A percentile compares a stretch with the other conserved stretches of the same genome.
These are phyloP conservation scores for Dryas alaskensis DNA, from an alignment of 306 rosid genomes.

Conservation along the genomic window DNA sequence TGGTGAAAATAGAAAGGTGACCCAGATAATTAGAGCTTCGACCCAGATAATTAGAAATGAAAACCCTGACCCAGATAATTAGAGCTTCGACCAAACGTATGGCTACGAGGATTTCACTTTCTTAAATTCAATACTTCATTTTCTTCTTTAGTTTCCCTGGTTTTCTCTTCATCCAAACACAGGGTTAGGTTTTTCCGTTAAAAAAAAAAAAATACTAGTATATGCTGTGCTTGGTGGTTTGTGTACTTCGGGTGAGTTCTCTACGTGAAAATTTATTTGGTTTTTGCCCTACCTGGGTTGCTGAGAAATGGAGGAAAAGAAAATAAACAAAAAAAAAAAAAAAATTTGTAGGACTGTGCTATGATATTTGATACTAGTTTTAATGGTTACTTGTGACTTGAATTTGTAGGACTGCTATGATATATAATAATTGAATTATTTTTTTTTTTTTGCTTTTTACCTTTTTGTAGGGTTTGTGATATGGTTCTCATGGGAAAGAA, in stretches of 20 bases:
- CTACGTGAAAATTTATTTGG: no score
- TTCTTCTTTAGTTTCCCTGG: not conserved
- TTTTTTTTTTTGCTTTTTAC: not conserved
- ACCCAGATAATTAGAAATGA: not conserved
- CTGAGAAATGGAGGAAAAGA: not conserved
- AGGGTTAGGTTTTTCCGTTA: not conserved
- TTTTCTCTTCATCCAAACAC: not conserved
- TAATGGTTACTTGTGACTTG: not conserved
- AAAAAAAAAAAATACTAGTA: no score
- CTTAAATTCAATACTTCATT: not conserved
- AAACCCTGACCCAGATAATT: not conserved
- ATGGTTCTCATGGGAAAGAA: conserved; percentile 26
- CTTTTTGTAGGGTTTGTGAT: conserved; percentile 35
- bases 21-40: not conserved
- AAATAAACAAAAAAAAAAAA: no score
- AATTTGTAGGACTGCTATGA: not conserved
- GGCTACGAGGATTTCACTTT: not conserved
- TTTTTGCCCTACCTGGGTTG: not conserved
- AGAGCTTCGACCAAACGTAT: not conserved
- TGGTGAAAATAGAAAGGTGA: not conserved
- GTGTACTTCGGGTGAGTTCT: no score
- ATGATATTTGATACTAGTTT: no score
- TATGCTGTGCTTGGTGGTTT: no score
- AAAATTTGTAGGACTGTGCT: not conserved
- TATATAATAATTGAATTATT: not conserved